These are phyloP conservation scores for Candida tibetensis DNA, from an alignment of 805 yeast species.

Conservation along the genomic window DNA sequence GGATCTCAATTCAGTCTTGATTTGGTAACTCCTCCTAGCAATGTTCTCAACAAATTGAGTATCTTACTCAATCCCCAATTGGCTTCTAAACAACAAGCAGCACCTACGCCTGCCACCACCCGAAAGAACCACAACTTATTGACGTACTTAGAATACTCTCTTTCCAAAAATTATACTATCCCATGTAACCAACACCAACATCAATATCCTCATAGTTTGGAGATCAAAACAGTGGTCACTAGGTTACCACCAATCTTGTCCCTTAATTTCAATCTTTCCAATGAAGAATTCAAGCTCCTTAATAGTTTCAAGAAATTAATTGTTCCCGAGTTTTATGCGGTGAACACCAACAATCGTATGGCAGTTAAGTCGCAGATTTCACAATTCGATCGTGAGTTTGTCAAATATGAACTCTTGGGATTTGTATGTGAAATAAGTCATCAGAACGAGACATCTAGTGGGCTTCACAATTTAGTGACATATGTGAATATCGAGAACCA, in stretches of 20 bases:
- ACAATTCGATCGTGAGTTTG: constrained; percentile 27
- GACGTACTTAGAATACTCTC: constrained; percentile 59
- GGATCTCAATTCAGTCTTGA: constrained; percentile 43
- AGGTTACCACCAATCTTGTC: constrained; percentile 64
- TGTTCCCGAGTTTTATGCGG: constrained; percentile 53
- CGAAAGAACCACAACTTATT: constrained; percentile 23
- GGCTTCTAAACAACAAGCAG: constrained; percentile 10
- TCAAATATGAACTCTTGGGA: constrained; percentile 62
- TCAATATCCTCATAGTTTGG: constrained; percentile 38
- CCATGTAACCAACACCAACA: constrained; percentile 49
- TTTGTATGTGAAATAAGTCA: constrained; percentile 66
- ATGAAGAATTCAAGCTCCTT: constrained; percentile 53
- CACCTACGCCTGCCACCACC: constrained; percentile 13
- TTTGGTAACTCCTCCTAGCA: constrained; percentile 37
- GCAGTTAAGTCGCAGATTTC: constrained; percentile 33
- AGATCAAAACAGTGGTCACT: constrained; percentile 49
- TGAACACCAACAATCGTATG: constrained; percentile 35
- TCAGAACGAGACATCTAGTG: constrained; percentile 34
- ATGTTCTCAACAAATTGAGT: constrained; percentile 22
- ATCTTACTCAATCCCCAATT: constrained; percentile 13
- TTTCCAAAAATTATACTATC: constrained; percentile 50
- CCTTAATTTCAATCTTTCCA: constrained; percentile 54
- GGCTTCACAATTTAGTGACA: constrained; percentile 59
- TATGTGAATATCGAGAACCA: constrained; percentile 47
- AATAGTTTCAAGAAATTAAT: constrained; percentile 56